These are phyloP conservation scores for Hansenula lynferdii DNA, from an alignment of 1,139 yeast genomes.

Conservation along the genomic window DNA sequence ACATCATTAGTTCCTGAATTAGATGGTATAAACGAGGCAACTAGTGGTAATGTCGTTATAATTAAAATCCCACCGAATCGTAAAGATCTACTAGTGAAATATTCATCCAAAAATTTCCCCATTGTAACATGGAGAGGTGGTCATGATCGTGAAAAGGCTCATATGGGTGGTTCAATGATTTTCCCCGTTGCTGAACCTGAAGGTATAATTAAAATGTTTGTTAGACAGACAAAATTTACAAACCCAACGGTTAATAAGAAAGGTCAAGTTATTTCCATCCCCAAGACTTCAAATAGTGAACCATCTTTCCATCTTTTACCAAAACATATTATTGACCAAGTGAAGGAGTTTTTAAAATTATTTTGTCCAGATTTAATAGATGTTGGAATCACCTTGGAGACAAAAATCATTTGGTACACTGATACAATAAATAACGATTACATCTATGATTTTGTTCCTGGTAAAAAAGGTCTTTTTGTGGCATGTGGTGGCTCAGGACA, in stretches of 20 bases:
- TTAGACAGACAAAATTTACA: conserved; percentile 23
- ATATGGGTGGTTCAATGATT: conserved; percentile 24
- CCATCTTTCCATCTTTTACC: conserved; percentile 11
- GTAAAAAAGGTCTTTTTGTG: conserved; percentile 31
- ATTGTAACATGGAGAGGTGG: conserved; percentile 21
- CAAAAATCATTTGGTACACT: conserved; percentile 36
- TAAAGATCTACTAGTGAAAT: conserved; percentile 23
- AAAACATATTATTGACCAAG: conserved; percentile 19
- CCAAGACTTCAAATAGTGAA: conserved; percentile 18
- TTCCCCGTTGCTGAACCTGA: conserved; percentile 25
- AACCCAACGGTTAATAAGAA: conserved; percentile 18
- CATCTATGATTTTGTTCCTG: conserved; percentile 35
- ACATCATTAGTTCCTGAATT: conserved; percentile 30
- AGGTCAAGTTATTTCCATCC: conserved; percentile 17
- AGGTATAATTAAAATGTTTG: conserved; percentile 13
- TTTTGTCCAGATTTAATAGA: conserved; percentile 23
- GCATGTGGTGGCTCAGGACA: conserved; percentile 44
- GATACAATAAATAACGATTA: conserved; percentile 38
- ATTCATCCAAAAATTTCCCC: conserved; percentile 21
- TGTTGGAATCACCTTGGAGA: conserved; percentile 19
- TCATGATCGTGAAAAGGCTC: conserved; percentile 12
- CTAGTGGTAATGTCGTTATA: conserved; percentile 26
- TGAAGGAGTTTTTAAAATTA: conserved; percentile 17
- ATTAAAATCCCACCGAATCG: conserved; percentile 22
- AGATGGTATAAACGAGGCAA: conserved; percentile 27